Evolutionary conservation across 2,329 filamentous ascomycete genomes (phyloP).

Genomic region (Colletotrichum sansevieriae): DNA sequence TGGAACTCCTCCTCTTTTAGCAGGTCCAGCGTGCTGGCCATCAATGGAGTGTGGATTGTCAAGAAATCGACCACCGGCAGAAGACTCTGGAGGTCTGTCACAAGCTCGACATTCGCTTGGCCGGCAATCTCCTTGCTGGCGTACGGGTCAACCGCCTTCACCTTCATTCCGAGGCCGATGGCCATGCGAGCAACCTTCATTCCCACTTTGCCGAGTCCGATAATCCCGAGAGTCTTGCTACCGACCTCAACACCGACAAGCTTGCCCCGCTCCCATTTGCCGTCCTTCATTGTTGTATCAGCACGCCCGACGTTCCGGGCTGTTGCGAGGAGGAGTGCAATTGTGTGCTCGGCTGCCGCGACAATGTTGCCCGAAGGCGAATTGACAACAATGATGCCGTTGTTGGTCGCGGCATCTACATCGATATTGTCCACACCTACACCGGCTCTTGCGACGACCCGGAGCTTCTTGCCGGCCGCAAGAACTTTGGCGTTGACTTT

Average conservation of each 20-base stretch:
- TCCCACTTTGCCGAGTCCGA: constrained; percentile 87
- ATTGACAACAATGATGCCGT: constrained; percentile 85
- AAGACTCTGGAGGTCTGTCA: constrained; percentile 69
- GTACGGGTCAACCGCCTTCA: constrained; percentile 82
- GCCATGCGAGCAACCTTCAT: constrained; percentile 85
- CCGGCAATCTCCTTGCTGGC: constrained; percentile 79
- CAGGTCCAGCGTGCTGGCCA: constrained; percentile 82
- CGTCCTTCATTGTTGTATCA: constrained; percentile 76
- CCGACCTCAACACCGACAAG: constrained; percentile 84
- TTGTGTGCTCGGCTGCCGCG: constrained; percentile 83
- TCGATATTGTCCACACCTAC: constrained; percentile 89
- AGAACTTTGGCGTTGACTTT: constrained; percentile 80
- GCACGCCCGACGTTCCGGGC: constrained; percentile 81
- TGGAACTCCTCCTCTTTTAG: constrained; percentile 75
- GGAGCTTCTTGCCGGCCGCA: constrained; percentile 74
- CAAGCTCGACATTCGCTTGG: constrained; percentile 74
- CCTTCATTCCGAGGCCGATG: constrained; percentile 81
- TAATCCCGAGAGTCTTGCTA: constrained; percentile 80
- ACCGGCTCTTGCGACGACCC: constrained; percentile 83
- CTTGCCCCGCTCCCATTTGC: constrained; percentile 80
- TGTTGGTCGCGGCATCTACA: constrained; percentile 76
- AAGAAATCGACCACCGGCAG: constrained; percentile 80
- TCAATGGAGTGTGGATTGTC: constrained; percentile 84
- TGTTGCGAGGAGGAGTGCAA: constrained; percentile 79
- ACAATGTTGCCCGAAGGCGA: constrained; percentile 84